Conservation (phyloP, 768 basidiomycete genomes). For the Xerocomellus chrysenteron region DNA sequence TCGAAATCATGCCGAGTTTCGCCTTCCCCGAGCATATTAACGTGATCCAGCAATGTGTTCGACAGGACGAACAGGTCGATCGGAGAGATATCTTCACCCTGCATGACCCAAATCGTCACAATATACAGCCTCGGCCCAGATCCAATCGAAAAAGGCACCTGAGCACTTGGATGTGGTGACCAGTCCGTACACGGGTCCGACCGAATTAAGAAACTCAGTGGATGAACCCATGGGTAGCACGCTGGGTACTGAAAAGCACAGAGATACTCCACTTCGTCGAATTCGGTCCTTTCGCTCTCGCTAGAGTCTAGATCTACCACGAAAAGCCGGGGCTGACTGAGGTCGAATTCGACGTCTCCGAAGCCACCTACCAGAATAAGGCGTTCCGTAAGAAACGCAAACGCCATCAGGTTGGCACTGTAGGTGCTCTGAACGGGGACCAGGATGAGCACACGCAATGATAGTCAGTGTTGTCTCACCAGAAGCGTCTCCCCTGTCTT, state of each 20-base stretch:
- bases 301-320: conserved; percentile 43
- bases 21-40: conserved; percentile 18
- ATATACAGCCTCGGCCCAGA: conserved; percentile 45
- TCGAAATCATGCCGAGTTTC: conserved; percentile 25
- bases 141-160: conserved; percentile 49
- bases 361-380: conserved; percentile 39
- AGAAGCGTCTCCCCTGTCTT: conserved; percentile 49
- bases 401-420: conserved; percentile 37
- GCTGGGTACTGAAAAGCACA: conserved; percentile 45
- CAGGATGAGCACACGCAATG: neutral
- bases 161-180: conserved; percentile 33
- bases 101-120: conserved; percentile 42
- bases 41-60: conserved; percentile 32
- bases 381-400: conserved; percentile 42
- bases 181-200: conserved; percentile 55
- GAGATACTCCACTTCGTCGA: conserved; percentile 33
- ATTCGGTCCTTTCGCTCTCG: conserved; percentile 25
- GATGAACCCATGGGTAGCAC: conserved; percentile 26
- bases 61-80: conserved; percentile 46
- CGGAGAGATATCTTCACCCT: conserved; percentile 25
- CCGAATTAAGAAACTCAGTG: conserved; percentile 43
- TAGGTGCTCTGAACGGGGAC: conserved; percentile 21
- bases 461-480: conserved; percentile 37
- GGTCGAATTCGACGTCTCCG: conserved; percentile 18
- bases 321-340: conserved; percentile 29